A percentile compares a stretch with the other conserved stretches of the same genome.
phyloP scores from a whole-genome alignment of 371 early-diverging fungal species.

The Mortierella polycephala region DNA sequence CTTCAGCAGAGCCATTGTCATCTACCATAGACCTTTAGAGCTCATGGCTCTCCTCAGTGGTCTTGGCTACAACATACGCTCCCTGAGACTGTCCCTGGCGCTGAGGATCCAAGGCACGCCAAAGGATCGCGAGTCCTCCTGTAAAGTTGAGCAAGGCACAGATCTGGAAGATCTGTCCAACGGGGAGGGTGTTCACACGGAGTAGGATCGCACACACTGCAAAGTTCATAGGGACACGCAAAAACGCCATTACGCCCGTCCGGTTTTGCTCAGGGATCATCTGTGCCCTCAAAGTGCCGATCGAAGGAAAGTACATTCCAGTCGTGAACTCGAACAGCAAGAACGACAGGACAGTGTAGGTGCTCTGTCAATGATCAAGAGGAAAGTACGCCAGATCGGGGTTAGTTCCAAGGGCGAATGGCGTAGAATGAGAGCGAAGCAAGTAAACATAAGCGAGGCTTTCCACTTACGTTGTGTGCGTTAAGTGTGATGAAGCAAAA shows the following conservation, averaged over 20 bases:
- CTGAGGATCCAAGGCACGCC: slow-evolving; percentile 43
- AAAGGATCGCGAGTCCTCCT: slow-evolving; percentile 44
- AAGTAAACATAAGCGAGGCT: too few species aligned
- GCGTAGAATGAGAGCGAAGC: too few species aligned
- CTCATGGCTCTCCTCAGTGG: slow-evolving; percentile 34
- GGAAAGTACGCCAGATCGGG: background rate
- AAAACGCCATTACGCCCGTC: slow-evolving; percentile 79
- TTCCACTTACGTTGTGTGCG: slow-evolving; percentile 1
- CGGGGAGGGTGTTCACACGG: slow-evolving; percentile 60
- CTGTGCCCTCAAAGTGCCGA: slow-evolving; percentile 73
- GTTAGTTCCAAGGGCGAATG: too few species aligned
- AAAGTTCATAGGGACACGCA: slow-evolving; percentile 83
- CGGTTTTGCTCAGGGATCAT: slow-evolving; percentile 79
- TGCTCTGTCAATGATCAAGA: slow-evolving; percentile 9
- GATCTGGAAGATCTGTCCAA: slow-evolving; percentile 58
- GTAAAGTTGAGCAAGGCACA: slow-evolving; percentile 55
- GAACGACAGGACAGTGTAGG: slow-evolving; percentile 53
- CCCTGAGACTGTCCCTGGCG: slow-evolving; percentile 13
- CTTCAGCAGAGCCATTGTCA: background rate
- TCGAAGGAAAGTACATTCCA: slow-evolving; percentile 82
- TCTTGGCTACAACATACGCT: slow-evolving; percentile 18
- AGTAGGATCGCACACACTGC: slow-evolving; percentile 76
- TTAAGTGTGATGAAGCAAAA: slow-evolving; percentile 44
- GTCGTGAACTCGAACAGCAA: slow-evolving; percentile 75
- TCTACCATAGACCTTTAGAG: background rate